Evolutionary conservation across 805 yeast species (phyloP).

Genomic region (Nakazawaea populi): DNA sequence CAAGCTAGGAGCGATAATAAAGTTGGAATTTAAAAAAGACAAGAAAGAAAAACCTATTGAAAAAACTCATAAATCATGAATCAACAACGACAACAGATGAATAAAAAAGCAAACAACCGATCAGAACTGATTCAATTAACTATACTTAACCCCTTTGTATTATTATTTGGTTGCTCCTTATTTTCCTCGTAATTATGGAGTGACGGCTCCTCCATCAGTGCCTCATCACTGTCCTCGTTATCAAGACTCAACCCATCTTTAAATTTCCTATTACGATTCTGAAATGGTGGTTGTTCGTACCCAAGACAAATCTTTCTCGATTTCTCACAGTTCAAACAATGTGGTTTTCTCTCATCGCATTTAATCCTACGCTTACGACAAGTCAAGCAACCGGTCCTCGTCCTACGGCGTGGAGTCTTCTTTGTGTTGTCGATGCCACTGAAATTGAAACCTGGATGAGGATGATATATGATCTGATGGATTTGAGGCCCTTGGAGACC

Average conservation of each 20-base stretch:
- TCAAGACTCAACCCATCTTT: neutral
- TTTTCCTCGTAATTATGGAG: neutral
- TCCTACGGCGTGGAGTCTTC: constrained; percentile 50
- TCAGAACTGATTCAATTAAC: neutral
- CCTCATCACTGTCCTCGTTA: neutral
- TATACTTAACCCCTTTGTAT: neutral
- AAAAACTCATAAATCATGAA: too few relatives aligned
- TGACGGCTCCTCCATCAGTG: neutral
- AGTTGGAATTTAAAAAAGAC: too few relatives aligned
- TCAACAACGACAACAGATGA: too few relatives aligned
- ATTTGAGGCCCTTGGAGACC: neutral
- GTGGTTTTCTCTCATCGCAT: constrained; percentile 71
- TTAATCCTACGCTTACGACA: constrained; percentile 67
- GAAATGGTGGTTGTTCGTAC: constrained; percentile 36
- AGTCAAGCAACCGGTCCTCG: constrained; percentile 72
- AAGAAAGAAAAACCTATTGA: too few relatives aligned
- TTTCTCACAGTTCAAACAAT: constrained; percentile 62
- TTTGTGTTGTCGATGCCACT: constrained; percentile 23
- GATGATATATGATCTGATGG: neutral
- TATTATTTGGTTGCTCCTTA: neutral
- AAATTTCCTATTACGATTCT: constrained; percentile 4
- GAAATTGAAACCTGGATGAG: constrained; percentile 5
- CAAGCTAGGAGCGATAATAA: too few relatives aligned
- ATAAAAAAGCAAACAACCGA: neutral
- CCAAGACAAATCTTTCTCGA: constrained; percentile 64